A percentile compares a stretch with the other conserved stretches of the same genome.
Evolutionary conservation across 768 basidiomycete species (phyloP).

Genomic region (Tremella mesenterica): DNA sequence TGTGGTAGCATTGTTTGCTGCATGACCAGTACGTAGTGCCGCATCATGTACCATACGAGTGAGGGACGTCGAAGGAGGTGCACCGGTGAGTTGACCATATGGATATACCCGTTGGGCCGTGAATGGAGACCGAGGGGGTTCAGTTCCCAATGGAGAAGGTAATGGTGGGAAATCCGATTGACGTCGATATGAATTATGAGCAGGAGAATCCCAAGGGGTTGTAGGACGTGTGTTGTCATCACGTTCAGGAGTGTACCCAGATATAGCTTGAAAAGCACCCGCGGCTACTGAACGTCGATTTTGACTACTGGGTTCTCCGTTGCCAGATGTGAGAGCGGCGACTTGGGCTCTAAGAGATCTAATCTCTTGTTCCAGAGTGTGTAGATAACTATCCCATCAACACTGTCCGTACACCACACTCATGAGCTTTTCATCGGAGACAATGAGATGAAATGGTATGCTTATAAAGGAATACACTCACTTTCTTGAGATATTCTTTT

Average conservation of each 20-base stretch:
- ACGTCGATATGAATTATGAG: constrained; percentile 10
- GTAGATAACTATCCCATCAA: constrained; percentile 36
- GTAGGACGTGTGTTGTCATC: constrained; percentile 9
- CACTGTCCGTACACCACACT: background rate
- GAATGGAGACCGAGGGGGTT: too few species aligned
- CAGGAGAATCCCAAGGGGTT: constrained; percentile 30
- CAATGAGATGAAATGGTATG: background rate
- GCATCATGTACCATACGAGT: constrained; percentile 42
- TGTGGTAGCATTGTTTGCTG: constrained; percentile 7
- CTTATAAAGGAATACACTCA: constrained; percentile 14
- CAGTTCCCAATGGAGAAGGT: constrained; percentile 2
- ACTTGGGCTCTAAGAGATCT: constrained; percentile 39
- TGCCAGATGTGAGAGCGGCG: constrained; percentile 15
- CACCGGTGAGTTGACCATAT: background rate
- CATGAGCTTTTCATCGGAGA: background rate
- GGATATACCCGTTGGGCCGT: too few species aligned
- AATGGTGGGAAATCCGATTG: constrained; percentile 22
- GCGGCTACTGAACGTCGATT: constrained; percentile 16
- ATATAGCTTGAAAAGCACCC: constrained; percentile 22
- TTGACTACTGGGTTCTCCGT: constrained; percentile 8
- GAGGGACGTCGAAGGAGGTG: constrained; percentile 15
- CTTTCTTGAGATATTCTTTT: constrained; percentile 45
- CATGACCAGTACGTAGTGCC: constrained; percentile 35
- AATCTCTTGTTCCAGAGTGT: constrained; percentile 44
- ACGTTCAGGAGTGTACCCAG: constrained; percentile 7